Percentiles rank a stretch among this genome's conserved stretches.
Conservation (phyloP, 345 rosid species). For the Orychophragmus violaceus region DNA sequence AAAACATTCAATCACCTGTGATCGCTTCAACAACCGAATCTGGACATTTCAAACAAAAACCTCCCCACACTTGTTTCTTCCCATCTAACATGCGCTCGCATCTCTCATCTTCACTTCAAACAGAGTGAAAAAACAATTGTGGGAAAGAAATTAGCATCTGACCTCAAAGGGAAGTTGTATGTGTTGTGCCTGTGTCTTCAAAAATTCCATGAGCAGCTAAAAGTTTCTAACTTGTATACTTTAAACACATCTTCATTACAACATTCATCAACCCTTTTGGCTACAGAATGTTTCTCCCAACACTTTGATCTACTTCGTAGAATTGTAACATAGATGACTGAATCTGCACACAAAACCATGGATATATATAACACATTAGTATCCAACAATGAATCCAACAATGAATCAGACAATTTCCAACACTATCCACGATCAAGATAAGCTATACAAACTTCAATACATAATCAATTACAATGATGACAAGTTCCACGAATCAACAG, state of each 20-base stretch:
- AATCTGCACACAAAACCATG: neutral
- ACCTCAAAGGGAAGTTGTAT: neutral
- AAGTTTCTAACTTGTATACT: conserved; percentile 1
- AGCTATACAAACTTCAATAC: no score
- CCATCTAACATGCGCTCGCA: conserved; percentile 6
- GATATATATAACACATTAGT: neutral
- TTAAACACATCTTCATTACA: conserved; percentile 10
- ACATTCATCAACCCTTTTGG: neutral
- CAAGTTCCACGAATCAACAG: neutral
- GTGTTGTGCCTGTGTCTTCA: conserved; percentile 1
- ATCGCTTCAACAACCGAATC: conserved; percentile 7
- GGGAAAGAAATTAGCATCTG: neutral
- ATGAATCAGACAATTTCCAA: no score
- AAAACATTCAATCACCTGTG: neutral
- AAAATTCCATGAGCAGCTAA: conserved; percentile 1
- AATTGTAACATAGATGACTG: neutral
- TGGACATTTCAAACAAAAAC: neutral
- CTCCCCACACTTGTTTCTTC: conserved; percentile 3
- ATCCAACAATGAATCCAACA: no score
- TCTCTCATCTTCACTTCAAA: neutral
- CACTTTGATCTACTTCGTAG: conserved; percentile 4
- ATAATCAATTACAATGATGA: neutral
- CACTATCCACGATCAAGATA: neutral
- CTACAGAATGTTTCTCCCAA: conserved; percentile 3
- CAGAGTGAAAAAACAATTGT: neutral